Percentiles rank a stretch among this genome's conserved stretches.
These are phyloP conservation scores for Mortierella sp. DNA, from an alignment of 371 early-diverging fungal species.

Conservation along the genomic window DNA sequence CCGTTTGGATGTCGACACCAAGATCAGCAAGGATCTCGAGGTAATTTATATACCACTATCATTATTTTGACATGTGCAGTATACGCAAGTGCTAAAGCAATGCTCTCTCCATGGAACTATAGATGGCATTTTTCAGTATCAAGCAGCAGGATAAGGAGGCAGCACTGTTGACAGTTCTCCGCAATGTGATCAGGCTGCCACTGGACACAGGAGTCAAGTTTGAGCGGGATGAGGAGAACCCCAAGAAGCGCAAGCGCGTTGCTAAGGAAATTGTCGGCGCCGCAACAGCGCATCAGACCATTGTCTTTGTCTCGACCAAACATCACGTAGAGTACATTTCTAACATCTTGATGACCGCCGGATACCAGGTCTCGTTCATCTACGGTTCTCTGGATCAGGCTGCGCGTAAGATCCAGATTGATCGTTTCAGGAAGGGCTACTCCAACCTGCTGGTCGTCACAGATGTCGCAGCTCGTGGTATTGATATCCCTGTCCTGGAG, in stretches of 20 bases:
- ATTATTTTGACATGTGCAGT: background rate
- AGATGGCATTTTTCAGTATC: slow-evolving; percentile 89
- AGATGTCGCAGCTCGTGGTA: slow-evolving; percentile 99
- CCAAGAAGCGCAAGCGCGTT: slow-evolving; percentile 62
- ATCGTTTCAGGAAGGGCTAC: slow-evolving; percentile 84
- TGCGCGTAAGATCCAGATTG: slow-evolving; percentile 90
- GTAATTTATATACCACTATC: slow-evolving; percentile 38
- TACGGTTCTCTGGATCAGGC: slow-evolving; percentile 97
- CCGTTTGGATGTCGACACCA: slow-evolving; percentile 94
- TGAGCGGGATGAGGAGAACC: slow-evolving; percentile 59
- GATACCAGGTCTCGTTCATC: slow-evolving; percentile 87
- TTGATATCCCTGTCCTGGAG: slow-evolving; percentile 98
- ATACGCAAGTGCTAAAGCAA: too few species aligned
- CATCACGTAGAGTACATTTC: slow-evolving; percentile 97
- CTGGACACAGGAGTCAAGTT: slow-evolving; percentile 59
- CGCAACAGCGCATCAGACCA: slow-evolving; percentile 78
- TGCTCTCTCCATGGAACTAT: background rate
- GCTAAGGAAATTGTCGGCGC: slow-evolving; percentile 59
- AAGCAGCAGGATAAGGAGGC: slow-evolving; percentile 93
- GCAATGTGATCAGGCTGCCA: slow-evolving; percentile 82
- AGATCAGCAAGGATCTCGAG: slow-evolving; percentile 93
- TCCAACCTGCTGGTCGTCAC: slow-evolving; percentile 95
- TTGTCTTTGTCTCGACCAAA: slow-evolving; percentile 96
- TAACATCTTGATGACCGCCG: slow-evolving; percentile 76
- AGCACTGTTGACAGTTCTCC: slow-evolving; percentile 86